Evolutionary conservation across 2,329 filamentous ascomycete species (phyloP).

Genomic region (Diplodia scrobiculata): DNA sequence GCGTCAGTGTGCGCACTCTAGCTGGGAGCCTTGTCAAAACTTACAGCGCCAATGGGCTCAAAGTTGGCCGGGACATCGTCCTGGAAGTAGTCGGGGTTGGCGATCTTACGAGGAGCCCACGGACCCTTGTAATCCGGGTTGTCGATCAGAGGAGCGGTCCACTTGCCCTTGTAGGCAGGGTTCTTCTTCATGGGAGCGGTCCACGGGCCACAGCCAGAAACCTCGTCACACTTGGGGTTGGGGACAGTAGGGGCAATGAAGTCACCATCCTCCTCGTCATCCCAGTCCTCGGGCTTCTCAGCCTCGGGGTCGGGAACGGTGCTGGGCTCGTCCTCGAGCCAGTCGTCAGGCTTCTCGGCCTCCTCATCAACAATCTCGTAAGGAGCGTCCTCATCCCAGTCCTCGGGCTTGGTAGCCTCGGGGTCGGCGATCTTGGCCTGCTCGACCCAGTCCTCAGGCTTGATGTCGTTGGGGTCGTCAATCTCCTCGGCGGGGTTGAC

Average conservation of each 20-base stretch:
- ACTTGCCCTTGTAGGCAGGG: constrained; percentile 98
- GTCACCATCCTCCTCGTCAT: constrained; percentile 98
- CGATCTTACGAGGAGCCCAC: constrained; percentile 93
- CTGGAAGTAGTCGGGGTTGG: constrained; percentile 95
- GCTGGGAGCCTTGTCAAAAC: constrained; percentile 45
- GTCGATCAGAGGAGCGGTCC: constrained; percentile 87
- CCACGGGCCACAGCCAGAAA: constrained; percentile 92
- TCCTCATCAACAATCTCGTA: constrained; percentile 95
- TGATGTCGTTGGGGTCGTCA: constrained; percentile 87
- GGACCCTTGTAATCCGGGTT: constrained; percentile 98
- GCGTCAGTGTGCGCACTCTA: constrained; percentile 32
- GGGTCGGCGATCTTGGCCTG: constrained; percentile 88
- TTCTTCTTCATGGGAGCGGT: constrained; percentile 89
- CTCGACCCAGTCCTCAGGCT: constrained; percentile 96
- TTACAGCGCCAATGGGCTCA: constrained; percentile 95
- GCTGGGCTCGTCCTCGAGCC: constrained; percentile 85
- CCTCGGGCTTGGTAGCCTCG: constrained; percentile 91
- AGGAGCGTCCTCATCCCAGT: constrained; percentile 98
- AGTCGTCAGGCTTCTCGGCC: constrained; percentile 88
- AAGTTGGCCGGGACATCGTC: constrained; percentile 96
- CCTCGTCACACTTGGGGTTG: constrained; percentile 95
- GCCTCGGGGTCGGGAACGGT: constrained; percentile 90
- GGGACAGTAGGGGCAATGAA: constrained; percentile 87
- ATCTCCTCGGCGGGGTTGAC: constrained; percentile 96
- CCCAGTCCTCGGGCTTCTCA: constrained; percentile 98